Evolutionary conservation across 768 basidiomycete genomes (phyloP).

Genomic region (Suillus decipiens): DNA sequence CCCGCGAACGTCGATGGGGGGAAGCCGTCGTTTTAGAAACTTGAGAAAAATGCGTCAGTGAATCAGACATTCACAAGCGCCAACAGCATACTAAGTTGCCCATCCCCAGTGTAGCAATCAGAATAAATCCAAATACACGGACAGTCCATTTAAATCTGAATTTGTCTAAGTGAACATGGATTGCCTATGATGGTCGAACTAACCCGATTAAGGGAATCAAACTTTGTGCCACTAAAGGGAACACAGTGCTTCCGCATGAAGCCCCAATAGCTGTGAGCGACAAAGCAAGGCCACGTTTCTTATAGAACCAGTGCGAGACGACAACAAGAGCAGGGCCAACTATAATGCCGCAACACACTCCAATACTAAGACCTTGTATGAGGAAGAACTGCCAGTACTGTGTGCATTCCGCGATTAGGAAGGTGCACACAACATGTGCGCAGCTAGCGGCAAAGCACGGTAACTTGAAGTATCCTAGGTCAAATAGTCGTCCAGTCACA

Average conservation of each 20-base stretch:
- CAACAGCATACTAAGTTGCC: slow-evolving; percentile 51
- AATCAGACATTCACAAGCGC: slow-evolving; percentile 12
- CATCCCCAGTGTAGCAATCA: slow-evolving; percentile 50
- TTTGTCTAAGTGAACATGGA: neutral
- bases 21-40: slow-evolving; percentile 48
- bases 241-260: slow-evolving; percentile 66
- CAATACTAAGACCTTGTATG: slow-evolving; percentile 69
- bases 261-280: slow-evolving; percentile 67
- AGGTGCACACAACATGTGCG: slow-evolving; percentile 54
- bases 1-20: slow-evolving; percentile 52
- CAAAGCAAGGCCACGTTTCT: slow-evolving; percentile 53
- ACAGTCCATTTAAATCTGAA: slow-evolving; percentile 75
- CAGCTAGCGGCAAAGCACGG: slow-evolving; percentile 50
- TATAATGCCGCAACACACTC: slow-evolving; percentile 61
- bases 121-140: slow-evolving; percentile 66
- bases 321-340: slow-evolving; percentile 63
- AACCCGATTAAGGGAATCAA: slow-evolving; percentile 59
- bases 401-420: slow-evolving; percentile 69
- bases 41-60: slow-evolving; percentile 10
- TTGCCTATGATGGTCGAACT: slow-evolving; percentile 18
- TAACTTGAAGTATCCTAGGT: slow-evolving; percentile 64
- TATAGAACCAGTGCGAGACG: slow-evolving; percentile 73
- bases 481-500: slow-evolving; percentile 68
- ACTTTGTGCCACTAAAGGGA: slow-evolving; percentile 61
- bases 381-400: slow-evolving; percentile 80